Conservation (phyloP, 2,329 filamentous ascomycete genomes). For the Colletotrichum noveboracense region DNA sequence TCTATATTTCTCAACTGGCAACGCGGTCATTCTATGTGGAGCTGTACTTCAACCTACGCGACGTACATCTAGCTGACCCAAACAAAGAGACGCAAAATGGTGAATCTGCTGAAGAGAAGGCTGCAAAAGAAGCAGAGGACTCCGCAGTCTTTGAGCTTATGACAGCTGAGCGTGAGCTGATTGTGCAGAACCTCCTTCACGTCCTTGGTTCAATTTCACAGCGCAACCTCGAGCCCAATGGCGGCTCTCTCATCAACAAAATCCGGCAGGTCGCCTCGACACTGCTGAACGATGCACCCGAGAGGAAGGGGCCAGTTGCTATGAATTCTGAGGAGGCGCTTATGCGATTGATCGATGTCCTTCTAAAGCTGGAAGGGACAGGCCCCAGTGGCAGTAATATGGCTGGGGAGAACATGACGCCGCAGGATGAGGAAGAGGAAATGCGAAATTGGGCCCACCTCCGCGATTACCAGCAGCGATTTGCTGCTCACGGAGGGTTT, state of each 20-base stretch:
- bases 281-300: constrained; percentile 65
- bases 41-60: constrained; percentile 80
- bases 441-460: constrained; percentile 79
- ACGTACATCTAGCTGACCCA: constrained; percentile 62
- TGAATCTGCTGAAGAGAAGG: constrained; percentile 40
- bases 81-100: constrained; percentile 37
- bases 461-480: constrained; percentile 77
- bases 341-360: constrained; percentile 73
- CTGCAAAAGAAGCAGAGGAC: constrained; percentile 43
- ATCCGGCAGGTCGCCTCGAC: constrained; percentile 85
- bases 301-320: constrained; percentile 57
- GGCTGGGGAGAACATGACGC: constrained; percentile 44
- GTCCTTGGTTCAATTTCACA: constrained; percentile 81
- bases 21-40: constrained; percentile 87
- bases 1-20: constrained; percentile 80
- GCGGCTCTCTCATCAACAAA: constrained; percentile 75
- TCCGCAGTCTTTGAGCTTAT: constrained; percentile 67
- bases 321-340: constrained; percentile 73
- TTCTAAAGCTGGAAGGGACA: constrained; percentile 75
- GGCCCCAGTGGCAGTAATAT: constrained; percentile 36
- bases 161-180: constrained; percentile 77
- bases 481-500: constrained; percentile 69
- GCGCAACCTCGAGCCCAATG: constrained; percentile 81
- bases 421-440: constrained; percentile 76
- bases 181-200: constrained; percentile 78